These are phyloP conservation scores for Moniliella sp. DNA, from an alignment of 1,284 basidiomycete genomes.

Conservation along the genomic window DNA sequence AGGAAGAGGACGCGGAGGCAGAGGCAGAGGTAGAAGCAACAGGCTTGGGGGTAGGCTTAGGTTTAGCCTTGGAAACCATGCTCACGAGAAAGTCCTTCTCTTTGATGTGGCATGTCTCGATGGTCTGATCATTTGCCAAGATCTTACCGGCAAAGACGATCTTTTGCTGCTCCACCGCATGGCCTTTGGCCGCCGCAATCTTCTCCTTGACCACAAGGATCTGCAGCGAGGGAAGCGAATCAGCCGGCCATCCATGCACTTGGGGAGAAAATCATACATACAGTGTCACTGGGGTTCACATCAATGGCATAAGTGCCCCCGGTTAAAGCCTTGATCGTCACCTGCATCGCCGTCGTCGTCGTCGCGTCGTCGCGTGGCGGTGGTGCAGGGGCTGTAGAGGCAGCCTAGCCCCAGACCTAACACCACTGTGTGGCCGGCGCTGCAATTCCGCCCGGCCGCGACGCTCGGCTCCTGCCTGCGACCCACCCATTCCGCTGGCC, in stretches of 20 bases:
- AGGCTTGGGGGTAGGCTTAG: neutral
- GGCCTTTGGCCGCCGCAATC: slow-evolving; percentile 57
- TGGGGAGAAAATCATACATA: too few species aligned
- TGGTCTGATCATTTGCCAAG: slow-evolving; percentile 65
- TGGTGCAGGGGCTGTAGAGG: too few species aligned
- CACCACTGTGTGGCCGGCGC: too few species aligned
- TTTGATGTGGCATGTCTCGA: slow-evolving; percentile 74
- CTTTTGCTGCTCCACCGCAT: slow-evolving; percentile 58
- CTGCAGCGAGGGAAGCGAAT: too few species aligned
- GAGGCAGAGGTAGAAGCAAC: neutral
- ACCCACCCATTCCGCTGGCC: too few species aligned
- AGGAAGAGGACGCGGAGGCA: neutral
- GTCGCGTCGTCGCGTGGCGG: too few species aligned
- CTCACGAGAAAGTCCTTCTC: slow-evolving; percentile 97
- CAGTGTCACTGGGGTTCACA: slow-evolving; percentile 22
- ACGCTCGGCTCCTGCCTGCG: too few species aligned
- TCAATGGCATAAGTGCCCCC: slow-evolving; percentile 30
- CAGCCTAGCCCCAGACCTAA: too few species aligned
- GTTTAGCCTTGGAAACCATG: slow-evolving; percentile 76
- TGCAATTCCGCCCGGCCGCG: too few species aligned
- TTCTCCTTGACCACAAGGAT: slow-evolving; percentile 60
- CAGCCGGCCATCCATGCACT: too few species aligned
- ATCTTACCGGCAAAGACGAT: slow-evolving; percentile 93
- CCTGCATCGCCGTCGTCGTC: too few species aligned
- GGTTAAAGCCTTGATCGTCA: slow-evolving; percentile 26